phyloP scores from a whole-genome alignment of 2,329 filamentous ascomycete species.

The Pyrenochaeta sp. region DNA sequence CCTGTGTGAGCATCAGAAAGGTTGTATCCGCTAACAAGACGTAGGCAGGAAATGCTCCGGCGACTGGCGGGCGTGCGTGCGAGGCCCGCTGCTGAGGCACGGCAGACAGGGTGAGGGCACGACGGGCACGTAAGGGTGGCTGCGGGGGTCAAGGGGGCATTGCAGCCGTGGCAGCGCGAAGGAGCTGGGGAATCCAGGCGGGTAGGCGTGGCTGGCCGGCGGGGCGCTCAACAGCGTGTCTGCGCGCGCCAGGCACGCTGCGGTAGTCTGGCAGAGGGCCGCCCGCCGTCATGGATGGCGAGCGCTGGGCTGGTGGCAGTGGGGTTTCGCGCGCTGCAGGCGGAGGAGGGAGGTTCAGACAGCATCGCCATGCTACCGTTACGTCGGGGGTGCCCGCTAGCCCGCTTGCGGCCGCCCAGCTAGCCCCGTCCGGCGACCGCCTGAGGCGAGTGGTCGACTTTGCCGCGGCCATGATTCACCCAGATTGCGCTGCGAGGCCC shows the following conservation, averaged over 20 bases:
- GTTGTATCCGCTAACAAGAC: slow-evolving; percentile 50
- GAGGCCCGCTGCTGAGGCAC: slow-evolving; percentile 34
- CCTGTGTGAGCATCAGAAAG: slow-evolving; percentile 43
- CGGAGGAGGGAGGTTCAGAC: too few species aligned
- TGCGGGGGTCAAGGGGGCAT: slow-evolving; percentile 23
- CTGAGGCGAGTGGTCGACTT: slow-evolving; percentile 20
- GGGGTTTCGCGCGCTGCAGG: slow-evolving; percentile 36
- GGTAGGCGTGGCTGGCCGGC: slow-evolving; percentile 15
- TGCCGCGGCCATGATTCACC: slow-evolving; percentile 33
- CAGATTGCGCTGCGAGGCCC: slow-evolving; percentile 27
- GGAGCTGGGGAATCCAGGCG: slow-evolving; percentile 12
- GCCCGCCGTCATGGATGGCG: slow-evolving; percentile 35
- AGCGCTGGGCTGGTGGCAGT: too few species aligned
- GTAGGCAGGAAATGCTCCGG: slow-evolving; percentile 41
- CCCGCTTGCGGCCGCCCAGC: slow-evolving; percentile 14
- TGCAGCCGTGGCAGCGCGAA: slow-evolving; percentile 11
- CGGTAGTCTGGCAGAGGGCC: slow-evolving; percentile 27
- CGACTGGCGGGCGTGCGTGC: slow-evolving; percentile 31
- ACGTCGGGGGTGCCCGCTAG: slow-evolving; percentile 37
- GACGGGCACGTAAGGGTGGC: slow-evolving; percentile 41
- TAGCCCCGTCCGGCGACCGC: slow-evolving; percentile 19
- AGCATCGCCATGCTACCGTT: slow-evolving; percentile 45
- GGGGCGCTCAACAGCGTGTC: slow-evolving; percentile 20
- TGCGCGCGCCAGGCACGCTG: slow-evolving; percentile 30
- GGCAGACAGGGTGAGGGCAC: slow-evolving; percentile 37